Evolutionary conservation across 164 flowering plant species (phyloP).

Genomic region (Akebia trifoliata): DNA sequence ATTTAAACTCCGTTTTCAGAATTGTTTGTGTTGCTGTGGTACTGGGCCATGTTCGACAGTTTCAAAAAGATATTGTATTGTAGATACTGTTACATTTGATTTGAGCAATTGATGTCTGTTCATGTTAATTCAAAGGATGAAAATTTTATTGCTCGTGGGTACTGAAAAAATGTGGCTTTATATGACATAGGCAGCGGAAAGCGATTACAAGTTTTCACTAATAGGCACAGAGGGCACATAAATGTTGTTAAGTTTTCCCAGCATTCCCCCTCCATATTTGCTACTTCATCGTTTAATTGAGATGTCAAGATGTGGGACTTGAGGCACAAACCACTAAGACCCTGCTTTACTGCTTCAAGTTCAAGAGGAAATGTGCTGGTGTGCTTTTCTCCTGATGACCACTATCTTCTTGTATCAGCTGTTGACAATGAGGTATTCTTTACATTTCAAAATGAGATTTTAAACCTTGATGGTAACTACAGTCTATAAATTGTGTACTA

Average conservation of each 20-base stretch:
- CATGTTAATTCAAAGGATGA: slow-evolving; percentile 89
- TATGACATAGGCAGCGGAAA: slow-evolving; percentile 73
- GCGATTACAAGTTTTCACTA: slow-evolving; percentile 52
- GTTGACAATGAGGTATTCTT: slow-evolving; percentile 97
- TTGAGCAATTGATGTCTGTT: slow-evolving; percentile 87
- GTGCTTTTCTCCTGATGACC: slow-evolving; percentile 93
- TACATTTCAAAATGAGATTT: too few species aligned
- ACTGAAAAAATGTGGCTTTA: slow-evolving; percentile 71
- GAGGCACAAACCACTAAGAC: slow-evolving; percentile 54
- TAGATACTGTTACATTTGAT: slow-evolving; percentile 49
- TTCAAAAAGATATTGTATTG: slow-evolving; percentile 17
- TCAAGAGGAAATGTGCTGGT: slow-evolving; percentile 92
- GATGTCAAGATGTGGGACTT: slow-evolving; percentile 91
- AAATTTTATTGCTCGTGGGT: slow-evolving; percentile 74
- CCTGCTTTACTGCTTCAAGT: slow-evolving; percentile 79
- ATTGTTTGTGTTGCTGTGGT: slow-evolving; percentile 53
- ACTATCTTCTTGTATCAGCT: slow-evolving; percentile 80
- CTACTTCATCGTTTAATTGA: slow-evolving; percentile 85
- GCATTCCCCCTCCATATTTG: slow-evolving; percentile 77
- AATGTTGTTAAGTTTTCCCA: slow-evolving; percentile 89
- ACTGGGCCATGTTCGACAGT: slow-evolving; percentile 35
- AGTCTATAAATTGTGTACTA: too few species aligned
- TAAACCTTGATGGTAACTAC: too few species aligned
- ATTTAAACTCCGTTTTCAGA: slow-evolving; percentile 75
- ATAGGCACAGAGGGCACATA: slow-evolving; percentile 76